Evolutionary conservation across 1,139 yeast genomes (phyloP), one percentile per base, ranked within the genome.

Genomic region (Candida frijolesensis): DNA sequence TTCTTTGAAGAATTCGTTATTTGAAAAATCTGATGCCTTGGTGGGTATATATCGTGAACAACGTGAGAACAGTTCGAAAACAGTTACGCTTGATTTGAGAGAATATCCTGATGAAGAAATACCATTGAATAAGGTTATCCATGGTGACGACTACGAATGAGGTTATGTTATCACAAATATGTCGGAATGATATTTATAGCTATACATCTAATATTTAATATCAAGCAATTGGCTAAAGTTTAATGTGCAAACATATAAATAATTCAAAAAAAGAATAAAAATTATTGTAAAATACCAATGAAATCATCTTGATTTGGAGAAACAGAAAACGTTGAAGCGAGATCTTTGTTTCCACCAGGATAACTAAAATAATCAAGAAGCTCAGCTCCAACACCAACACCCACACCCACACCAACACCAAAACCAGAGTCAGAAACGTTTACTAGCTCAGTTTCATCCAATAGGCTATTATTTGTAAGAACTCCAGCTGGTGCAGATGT

Each of bases 21-120:
- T 89, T 66, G 96, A 91, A 63, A 85, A 84, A 61, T 89, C 97
- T 5, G 96, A 91, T 63, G 86, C 96, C 0, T 74, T 94, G 54
- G 97, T 95, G 5, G 99, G 99, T 27, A 92, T 94, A 45, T 94
- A 89, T 70, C 78, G 97, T 54, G 96, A 91, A 59, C 97, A 89
- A 61, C 74, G 75, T 15, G 83, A 82, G 53, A 89, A 89, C 60
- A 79, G 90, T 48, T 89, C 97, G 2, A 81, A 79, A 58, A 86
- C 95, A 0, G 76, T 94, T 35, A 87, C 95, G 0, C 67, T 89
- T 51, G 94, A 89, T 64, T 75, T 89, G 60, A 72, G 85, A 54
- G 79, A 79, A n/a, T 87, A 84, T 61, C 80, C 85, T 1, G 76
- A 70, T 45, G 77, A 68, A 29, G 74, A 67, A 16, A 54, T 57